Conservation (phyloP, 352 stramenopile genomes). For the Phytophthora pluvialis region DNA sequence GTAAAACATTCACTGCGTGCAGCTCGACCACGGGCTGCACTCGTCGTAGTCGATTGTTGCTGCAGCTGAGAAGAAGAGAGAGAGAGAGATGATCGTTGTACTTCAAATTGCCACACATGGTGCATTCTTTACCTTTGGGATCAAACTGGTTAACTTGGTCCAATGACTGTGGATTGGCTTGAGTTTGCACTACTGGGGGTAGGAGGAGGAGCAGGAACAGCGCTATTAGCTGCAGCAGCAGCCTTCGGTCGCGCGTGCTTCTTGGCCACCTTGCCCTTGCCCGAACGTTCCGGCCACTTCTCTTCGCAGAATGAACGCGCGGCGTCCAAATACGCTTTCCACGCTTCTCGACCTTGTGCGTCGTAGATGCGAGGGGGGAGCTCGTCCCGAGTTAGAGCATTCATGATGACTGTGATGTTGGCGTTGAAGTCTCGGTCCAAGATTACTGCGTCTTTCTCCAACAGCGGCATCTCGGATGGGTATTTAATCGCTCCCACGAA, state of each 20-base stretch:
- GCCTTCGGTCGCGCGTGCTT: slow-evolving; percentile 36
- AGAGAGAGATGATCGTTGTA: neutral
- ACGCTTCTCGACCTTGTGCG: slow-evolving; percentile 37
- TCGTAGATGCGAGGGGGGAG: slow-evolving; percentile 43
- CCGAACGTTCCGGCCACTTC: slow-evolving; percentile 66
- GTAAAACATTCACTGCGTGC: no score
- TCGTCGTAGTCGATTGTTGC: slow-evolving; percentile 4
- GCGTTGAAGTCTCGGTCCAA: slow-evolving; percentile 28
- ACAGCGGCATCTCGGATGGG: slow-evolving; percentile 29
- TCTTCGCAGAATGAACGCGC: slow-evolving; percentile 64
- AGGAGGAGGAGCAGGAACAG: neutral
- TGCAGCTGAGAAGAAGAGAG: neutral
- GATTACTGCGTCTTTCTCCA: slow-evolving; percentile 26
- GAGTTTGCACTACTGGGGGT: neutral
- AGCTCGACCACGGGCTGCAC: slow-evolving; percentile 19
- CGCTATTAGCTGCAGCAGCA: neutral
- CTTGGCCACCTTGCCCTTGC: slow-evolving; percentile 49
- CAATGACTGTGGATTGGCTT: neutral
- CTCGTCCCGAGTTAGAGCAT: slow-evolving; percentile 38
- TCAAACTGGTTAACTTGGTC: neutral
- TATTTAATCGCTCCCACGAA: slow-evolving; percentile 33
- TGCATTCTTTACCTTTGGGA: neutral
- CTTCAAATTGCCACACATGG: neutral
- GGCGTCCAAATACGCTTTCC: slow-evolving; percentile 45
- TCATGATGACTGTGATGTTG: slow-evolving; percentile 42